phyloP scores from a whole-genome alignment of 345 rosid species.

The Rhizophora apiculata region DNA sequence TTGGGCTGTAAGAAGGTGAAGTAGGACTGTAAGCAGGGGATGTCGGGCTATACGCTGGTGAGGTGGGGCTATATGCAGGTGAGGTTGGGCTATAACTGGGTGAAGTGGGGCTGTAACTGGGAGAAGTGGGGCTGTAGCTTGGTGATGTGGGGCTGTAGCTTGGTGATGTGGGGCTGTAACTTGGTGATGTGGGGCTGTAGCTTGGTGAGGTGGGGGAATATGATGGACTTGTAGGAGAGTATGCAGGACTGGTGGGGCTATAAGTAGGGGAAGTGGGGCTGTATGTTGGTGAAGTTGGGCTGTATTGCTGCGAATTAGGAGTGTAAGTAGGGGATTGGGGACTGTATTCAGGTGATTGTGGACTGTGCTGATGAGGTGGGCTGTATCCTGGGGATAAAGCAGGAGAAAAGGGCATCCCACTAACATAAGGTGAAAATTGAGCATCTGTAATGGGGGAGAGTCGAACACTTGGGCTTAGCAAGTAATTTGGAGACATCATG shows the following conservation, averaged over 20 bases:
- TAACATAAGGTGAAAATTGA: constrained; percentile 91
- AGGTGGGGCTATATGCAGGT: constrained; percentile 70
- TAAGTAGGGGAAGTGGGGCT: constrained; percentile 87
- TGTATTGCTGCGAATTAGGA: constrained; percentile 78
- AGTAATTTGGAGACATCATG: constrained; percentile 91
- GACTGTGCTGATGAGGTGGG: constrained; percentile 80
- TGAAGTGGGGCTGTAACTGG: constrained; percentile 75
- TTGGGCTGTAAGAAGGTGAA: constrained; percentile 77
- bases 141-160: constrained; percentile 85
- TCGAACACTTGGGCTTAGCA: constrained; percentile 75
- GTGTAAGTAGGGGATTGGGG: constrained; percentile 85
- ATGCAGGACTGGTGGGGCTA: constrained; percentile 85
- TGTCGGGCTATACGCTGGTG: constrained; percentile 69
- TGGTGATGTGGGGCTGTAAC: constrained; percentile 67
- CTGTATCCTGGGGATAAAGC: constrained; percentile 80
- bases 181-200: constrained; percentile 57
- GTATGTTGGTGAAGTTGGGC: constrained; percentile 86
- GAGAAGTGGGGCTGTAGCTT: constrained; percentile 74
- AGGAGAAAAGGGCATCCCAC: constrained; percentile 86
- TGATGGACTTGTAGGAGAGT: constrained; percentile 61
- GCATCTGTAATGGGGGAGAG: constrained; percentile 81
- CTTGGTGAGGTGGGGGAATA: constrained; percentile 47
- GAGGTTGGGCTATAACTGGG: constrained; percentile 84
- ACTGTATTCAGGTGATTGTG: constrained; percentile 76
- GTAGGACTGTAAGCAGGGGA: constrained; percentile 77